Percentiles rank a stretch among this genome's conserved stretches.
Evolutionary conservation across 805 yeast species (phyloP).

Genomic region (Yamadazyma paraphyllophila): DNA sequence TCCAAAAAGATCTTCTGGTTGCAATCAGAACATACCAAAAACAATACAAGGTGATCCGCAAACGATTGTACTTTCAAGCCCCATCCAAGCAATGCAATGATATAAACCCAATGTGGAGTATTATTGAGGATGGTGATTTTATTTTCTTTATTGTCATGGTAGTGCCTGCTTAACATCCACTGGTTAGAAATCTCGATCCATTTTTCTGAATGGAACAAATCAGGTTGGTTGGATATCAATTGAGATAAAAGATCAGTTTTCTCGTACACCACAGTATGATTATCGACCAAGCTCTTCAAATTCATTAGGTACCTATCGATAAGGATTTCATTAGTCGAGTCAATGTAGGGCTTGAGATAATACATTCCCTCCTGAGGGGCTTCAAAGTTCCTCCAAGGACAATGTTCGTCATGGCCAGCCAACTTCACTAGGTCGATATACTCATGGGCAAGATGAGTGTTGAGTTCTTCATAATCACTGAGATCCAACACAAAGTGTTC

Average conservation of each 20-base stretch:
- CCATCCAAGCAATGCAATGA: constrained; percentile 41
- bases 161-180: constrained; percentile 32
- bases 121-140: constrained; percentile 18
- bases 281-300: constrained; percentile 28
- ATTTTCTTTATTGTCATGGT: constrained; percentile 37
- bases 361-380: constrained; percentile 33
- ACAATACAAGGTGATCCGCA: constrained; percentile 23
- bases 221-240: background rate
- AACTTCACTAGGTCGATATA: constrained; percentile 25
- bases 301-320: constrained; percentile 27
- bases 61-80: constrained; percentile 30
- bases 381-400: constrained; percentile 38
- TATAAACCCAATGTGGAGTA: constrained; percentile 33
- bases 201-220: background rate
- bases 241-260: constrained; percentile 7
- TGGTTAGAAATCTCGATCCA: constrained; percentile 23
- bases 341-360: constrained; percentile 33
- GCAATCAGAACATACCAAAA: constrained; percentile 37
- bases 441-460: constrained; percentile 20
- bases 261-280: constrained; percentile 9
- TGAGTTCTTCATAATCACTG: constrained; percentile 24
- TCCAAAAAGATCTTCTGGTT: constrained; percentile 33
- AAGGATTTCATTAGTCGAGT: constrained; percentile 27
- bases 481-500: constrained; percentile 16
- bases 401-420: constrained; percentile 28